phyloP scores from a whole-genome alignment of 2,329 filamentous ascomycete species.

The Parascedosporium putredinis region DNA sequence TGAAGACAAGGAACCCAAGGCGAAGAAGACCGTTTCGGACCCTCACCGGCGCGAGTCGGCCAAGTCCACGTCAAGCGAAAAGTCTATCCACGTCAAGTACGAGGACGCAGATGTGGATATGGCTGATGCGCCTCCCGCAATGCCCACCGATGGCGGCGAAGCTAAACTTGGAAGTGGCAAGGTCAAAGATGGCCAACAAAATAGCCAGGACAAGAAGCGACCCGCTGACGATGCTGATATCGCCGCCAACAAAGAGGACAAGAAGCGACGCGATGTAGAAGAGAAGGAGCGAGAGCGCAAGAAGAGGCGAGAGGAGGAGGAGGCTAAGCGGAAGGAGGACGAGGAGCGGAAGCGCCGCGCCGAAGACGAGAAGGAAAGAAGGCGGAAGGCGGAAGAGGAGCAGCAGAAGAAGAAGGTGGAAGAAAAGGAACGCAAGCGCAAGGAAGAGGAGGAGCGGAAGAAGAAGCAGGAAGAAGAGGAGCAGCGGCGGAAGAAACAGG shows the following conservation, averaged over 20 bases:
- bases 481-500: slow-evolving; percentile 17
- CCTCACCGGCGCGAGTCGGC: slow-evolving; percentile 31
- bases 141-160: slow-evolving; percentile 11
- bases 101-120: slow-evolving; percentile 48
- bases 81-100: slow-evolving; percentile 44
- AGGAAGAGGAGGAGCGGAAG: slow-evolving; percentile 25
- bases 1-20: slow-evolving; percentile 25
- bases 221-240: slow-evolving; percentile 23
- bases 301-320: slow-evolving; percentile 12
- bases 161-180: slow-evolving; percentile 27
- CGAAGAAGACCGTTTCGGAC: slow-evolving; percentile 24
- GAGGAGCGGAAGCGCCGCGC: slow-evolving; percentile 14
- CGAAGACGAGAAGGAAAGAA: slow-evolving; percentile 27
- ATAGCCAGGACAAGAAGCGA: slow-evolving; percentile 22
- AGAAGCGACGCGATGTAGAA: slow-evolving; percentile 20
- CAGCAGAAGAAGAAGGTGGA: slow-evolving; percentile 9
- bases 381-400: slow-evolving; percentile 18
- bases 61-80: slow-evolving; percentile 32
- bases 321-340: slow-evolving; percentile 12
- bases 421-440: slow-evolving; percentile 15
- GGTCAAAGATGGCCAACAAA: slow-evolving; percentile 18
- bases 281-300: slow-evolving; percentile 15
- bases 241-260: slow-evolving; percentile 27
- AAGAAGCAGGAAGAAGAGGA: slow-evolving; percentile 23
- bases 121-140: slow-evolving; percentile 26